Percentiles rank a stretch among this genome's conserved stretches.
Conservation (phyloP, 345 rosid genomes). For the Eucalyptus cloeziana region DNA sequence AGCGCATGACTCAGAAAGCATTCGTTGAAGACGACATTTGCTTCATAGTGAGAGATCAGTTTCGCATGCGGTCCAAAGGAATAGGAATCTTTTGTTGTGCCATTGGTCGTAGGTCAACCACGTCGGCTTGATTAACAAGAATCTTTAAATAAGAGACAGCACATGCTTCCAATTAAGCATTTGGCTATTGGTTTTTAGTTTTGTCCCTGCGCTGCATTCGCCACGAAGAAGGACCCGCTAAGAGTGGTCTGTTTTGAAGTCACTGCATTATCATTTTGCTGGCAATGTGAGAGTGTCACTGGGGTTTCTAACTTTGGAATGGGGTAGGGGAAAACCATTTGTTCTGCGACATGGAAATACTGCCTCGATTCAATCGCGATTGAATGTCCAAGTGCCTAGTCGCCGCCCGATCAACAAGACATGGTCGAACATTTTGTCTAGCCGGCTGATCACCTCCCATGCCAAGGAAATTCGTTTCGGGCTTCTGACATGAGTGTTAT, state of each 20-base stretch:
- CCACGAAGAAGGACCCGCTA: not conserved
- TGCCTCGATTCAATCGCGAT: not conserved
- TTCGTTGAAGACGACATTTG: not conserved
- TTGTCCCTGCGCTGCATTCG: not conserved
- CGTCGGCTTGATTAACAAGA: not conserved
- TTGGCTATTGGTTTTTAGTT: not conserved
- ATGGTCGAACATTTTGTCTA: not conserved
- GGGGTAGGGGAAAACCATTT: not conserved
- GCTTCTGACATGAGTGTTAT: not conserved
- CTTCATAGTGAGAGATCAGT: not conserved
- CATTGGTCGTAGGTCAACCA: not conserved
- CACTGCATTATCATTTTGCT: not conserved
- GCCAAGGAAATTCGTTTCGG: not conserved
- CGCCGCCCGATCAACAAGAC: not conserved
- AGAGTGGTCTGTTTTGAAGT: not conserved
- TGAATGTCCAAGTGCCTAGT: not conserved
- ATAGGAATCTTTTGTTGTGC: not conserved
- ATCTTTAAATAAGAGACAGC: not conserved
- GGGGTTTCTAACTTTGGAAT: not conserved
- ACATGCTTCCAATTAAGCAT: not conserved
- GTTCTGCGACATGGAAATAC: accelerated
- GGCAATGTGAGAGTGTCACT: not conserved
- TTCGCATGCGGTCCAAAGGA: not conserved
- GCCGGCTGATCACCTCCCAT: not conserved
- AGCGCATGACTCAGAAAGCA: not conserved